Evolutionary conservation across 164 flowering plant species (phyloP).

Genomic region (Vitis riparia): DNA sequence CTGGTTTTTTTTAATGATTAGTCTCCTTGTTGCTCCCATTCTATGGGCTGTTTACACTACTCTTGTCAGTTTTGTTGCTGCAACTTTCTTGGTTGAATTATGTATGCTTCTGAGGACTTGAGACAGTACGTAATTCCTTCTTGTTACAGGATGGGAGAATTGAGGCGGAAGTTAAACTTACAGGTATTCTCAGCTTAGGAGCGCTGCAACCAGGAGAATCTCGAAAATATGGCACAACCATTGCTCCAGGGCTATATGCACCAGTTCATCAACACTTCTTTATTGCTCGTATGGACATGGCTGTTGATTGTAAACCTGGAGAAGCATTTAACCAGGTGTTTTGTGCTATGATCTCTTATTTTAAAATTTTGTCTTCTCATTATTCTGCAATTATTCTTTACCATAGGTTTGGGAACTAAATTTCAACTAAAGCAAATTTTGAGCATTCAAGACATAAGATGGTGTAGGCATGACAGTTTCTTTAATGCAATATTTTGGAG

Average conservation of each 20-base stretch:
- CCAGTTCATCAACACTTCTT: conserved; percentile 94
- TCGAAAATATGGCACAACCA: conserved; percentile 89
- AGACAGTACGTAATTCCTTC: neutral
- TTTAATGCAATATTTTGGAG: no score
- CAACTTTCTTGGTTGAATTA: neutral
- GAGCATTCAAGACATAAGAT: no score
- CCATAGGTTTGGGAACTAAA: neutral
- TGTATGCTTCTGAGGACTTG: neutral
- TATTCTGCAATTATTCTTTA: neutral
- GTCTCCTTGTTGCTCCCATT: neutral
- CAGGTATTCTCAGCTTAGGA: conserved; percentile 88
- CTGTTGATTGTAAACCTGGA: conserved; percentile 88
- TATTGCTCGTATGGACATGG: conserved; percentile 93
- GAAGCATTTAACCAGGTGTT: conserved; percentile 81
- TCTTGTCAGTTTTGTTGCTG: neutral
- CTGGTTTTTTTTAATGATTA: no score
- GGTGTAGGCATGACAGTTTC: no score
- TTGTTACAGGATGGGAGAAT: conserved; percentile 79
- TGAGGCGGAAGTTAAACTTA: conserved; percentile 90
- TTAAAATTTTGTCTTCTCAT: neutral
- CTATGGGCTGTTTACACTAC: neutral
- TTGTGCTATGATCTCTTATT: neutral
- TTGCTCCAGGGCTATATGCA: conserved; percentile 91
- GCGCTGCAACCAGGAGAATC: conserved; percentile 78
- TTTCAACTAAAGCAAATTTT: no score